phyloP scores from a whole-genome alignment of 805 yeast species.

The Lipomyces yamanashiensis region DNA sequence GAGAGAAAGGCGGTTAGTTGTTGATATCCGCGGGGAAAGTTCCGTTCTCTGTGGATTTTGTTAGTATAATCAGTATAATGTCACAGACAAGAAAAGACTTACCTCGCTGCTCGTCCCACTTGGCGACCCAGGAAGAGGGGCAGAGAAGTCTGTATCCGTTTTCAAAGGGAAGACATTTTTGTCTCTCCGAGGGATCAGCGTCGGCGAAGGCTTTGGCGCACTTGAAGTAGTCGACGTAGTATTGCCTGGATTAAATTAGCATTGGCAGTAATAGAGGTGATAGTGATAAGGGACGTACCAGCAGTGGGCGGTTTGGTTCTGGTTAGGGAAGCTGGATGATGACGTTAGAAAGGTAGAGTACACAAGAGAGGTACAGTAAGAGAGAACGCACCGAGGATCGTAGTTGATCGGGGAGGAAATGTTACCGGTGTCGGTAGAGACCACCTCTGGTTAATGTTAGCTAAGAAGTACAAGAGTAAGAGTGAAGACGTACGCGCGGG shows the following conservation, averaged over 20 bases:
- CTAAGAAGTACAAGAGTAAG: too few relatives aligned
- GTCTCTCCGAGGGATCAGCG: conserved; percentile 62
- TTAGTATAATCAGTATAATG: too few relatives aligned
- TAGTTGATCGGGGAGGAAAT: conserved; percentile 19
- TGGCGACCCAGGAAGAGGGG: conserved; percentile 47
- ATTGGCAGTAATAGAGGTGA: background rate
- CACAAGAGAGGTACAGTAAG: background rate
- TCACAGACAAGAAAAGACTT: conserved; percentile 1
- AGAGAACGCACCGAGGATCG: conserved; percentile 26
- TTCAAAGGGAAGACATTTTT: conserved; percentile 95
- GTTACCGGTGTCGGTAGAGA: too few relatives aligned
- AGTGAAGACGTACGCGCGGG: too few relatives aligned
- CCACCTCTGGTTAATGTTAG: too few relatives aligned
- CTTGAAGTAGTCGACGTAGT: conserved; percentile 96
- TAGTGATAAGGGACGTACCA: conserved; percentile 50
- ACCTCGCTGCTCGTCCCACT: conserved; percentile 52
- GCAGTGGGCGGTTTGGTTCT: conserved; percentile 97
- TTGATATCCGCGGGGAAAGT: conserved; percentile 40
- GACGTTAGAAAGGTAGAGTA: background rate
- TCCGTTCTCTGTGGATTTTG: conserved; percentile 40
- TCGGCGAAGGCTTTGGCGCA: conserved; percentile 97
- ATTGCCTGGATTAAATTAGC: conserved; percentile 52
- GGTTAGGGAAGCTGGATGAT: conserved; percentile 79
- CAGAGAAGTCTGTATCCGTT: conserved; percentile 64
- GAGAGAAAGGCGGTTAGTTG: background rate